Evolutionary conservation across 345 rosid species (phyloP).

Genomic region (Dipteronia sinensis): DNA sequence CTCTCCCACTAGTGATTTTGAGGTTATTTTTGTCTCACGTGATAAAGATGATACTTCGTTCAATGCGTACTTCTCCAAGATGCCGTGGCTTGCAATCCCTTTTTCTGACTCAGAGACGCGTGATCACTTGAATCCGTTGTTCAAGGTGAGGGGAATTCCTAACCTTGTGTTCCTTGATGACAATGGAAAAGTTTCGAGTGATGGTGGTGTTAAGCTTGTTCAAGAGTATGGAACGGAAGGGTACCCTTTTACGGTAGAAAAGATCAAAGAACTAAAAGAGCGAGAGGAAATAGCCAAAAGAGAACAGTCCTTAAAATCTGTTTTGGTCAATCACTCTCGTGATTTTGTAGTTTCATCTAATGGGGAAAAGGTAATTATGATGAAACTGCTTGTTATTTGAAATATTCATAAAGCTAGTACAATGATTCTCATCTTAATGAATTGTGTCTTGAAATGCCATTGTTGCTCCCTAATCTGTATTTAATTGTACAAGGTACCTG

Average conservation of each 20-base stretch:
- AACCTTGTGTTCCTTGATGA: conserved; percentile 69
- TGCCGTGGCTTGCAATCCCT: conserved; percentile 93
- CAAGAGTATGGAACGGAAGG: conserved; percentile 64
- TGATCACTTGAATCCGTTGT: conserved; percentile 45
- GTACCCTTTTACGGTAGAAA: conserved; percentile 67
- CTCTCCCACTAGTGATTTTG: conserved; percentile 50
- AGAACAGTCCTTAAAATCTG: conserved; percentile 58
- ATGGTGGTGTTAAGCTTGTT: conserved; percentile 51
- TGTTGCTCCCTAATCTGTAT: background rate
- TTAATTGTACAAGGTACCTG: conserved; percentile 42
- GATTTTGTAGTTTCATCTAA: conserved; percentile 59
- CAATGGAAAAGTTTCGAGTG: conserved; percentile 49
- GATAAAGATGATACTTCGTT: conserved; percentile 65
- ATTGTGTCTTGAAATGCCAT: background rate
- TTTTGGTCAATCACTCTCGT: conserved; percentile 53
- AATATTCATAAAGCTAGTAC: background rate
- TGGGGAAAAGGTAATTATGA: conserved; percentile 48
- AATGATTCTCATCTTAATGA: background rate
- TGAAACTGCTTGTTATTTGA: background rate
- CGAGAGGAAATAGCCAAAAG: conserved; percentile 56
- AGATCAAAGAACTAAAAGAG: conserved; percentile 61
- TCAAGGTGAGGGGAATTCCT: conserved; percentile 72
- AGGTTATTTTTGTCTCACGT: conserved; percentile 58
- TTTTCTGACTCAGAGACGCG: conserved; percentile 63
- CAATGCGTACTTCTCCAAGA: conserved; percentile 57